These are phyloP conservation scores for Scutellaria baicalensis DNA, from an alignment of 257 asterid species.

Conservation along the genomic window DNA sequence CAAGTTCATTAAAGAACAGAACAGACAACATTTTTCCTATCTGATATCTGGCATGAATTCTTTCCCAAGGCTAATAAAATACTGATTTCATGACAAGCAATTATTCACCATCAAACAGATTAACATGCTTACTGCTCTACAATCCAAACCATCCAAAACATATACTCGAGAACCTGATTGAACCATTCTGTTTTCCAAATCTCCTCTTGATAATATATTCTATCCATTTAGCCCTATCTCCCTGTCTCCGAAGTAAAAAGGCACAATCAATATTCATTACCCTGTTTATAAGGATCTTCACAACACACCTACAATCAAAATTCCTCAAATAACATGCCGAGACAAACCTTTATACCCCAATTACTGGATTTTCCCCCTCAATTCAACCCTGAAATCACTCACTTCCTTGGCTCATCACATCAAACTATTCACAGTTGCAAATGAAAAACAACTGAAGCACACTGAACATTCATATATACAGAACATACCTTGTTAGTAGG, in stretches of 20 bases:
- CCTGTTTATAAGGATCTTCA: not conserved
- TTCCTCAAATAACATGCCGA: not conserved
- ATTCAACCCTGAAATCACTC: conserved; percentile 4
- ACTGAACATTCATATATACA: not conserved
- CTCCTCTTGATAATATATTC: not conserved
- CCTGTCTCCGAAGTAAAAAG: not conserved
- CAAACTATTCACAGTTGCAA: not conserved
- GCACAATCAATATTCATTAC: not conserved
- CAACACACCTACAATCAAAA: not conserved
- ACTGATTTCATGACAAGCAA: not conserved
- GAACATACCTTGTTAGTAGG: conserved; percentile 52
- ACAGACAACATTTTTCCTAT: not conserved
- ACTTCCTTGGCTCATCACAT: not conserved
- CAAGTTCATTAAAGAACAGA: conserved; percentile 1
- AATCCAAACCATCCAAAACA: not conserved
- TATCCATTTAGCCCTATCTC: not conserved
- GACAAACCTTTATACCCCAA: not conserved
- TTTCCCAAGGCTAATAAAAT: conserved; percentile 2
- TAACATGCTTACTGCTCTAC: not conserved
- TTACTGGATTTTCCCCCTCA: not conserved
- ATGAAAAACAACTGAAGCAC: not conserved
- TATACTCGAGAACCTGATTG: not conserved
- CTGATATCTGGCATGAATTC: not conserved
- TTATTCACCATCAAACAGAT: not conserved
- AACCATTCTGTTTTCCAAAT: not conserved